Base-by-base conservation (phyloP, 805 yeast genomes). In the Cyberlindnera maclurae region DNA sequence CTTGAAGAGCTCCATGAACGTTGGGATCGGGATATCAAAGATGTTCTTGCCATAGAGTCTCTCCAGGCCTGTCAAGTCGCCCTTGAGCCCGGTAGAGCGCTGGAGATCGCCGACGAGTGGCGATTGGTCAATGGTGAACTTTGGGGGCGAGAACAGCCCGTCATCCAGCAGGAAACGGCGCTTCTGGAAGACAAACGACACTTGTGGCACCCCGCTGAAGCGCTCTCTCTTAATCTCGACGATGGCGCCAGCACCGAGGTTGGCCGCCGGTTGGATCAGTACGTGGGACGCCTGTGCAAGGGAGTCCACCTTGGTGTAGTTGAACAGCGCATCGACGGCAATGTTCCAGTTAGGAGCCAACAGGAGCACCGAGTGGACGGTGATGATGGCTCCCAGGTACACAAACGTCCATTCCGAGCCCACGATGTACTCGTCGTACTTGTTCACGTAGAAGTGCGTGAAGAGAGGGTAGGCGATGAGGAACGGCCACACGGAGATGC, bases 351-450 rank as follows among this genome's bases (percentile, higher is more conserved):
- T 82, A n/a, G 97, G 96, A 75, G 87, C 75, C 59, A 90, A 73
- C 81, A 88, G 73, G 41, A 90, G 66, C 57, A 90, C 66, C 32
- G 79, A 65, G 57, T 90, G 94, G 42, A 82, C 44, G 3, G 96
- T 77, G 28, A 82, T 59, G 37, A 89, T 68, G 5, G 88, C 60
- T 43, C 94, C 82, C 17, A 87, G 66, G 54, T 77, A 89, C 28
- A 90, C 93, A 59, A 85, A 86, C 0, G 97, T 93, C 97, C 98
- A 93, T 64, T 90, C 98, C 33, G 82, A 73, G 18, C 96, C 96
- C 33, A 73, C 82, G 54, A 90, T 82, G 57, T 85, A 85, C 41
- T 63, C 67, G 41, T 90, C 97, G 60, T 90, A 90, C 41, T 79
- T 75, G 43, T 65, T 63, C 42, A 60, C 52, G 59, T 84, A 90